These are phyloP conservation scores for Aspergillus campestris DNA, from an alignment of 495 filamentous ascomycete genomes.

Conservation along the genomic window DNA sequence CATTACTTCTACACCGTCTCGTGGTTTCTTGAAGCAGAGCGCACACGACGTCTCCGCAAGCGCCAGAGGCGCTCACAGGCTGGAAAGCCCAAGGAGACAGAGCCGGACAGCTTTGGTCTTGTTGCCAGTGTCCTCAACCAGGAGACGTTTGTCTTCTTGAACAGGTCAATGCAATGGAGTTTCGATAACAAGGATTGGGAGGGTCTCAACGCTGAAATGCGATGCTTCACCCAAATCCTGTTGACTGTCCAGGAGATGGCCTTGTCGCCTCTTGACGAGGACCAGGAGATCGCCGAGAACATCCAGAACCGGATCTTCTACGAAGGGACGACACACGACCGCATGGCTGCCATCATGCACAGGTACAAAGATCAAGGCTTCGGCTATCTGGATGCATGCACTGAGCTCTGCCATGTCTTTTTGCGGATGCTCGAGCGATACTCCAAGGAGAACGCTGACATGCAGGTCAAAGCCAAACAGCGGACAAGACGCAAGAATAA, in stretches of 20 bases:
- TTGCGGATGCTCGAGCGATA: conserved; percentile 87
- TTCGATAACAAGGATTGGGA: conserved; percentile 80
- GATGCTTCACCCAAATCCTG: conserved; percentile 71
- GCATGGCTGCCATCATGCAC: conserved; percentile 66
- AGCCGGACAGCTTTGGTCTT: conserved; percentile 72
- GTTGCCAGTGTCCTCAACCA: conserved; percentile 87
- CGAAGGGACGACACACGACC: conserved; percentile 88
- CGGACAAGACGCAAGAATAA: conserved; percentile 63
- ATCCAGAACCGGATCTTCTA: conserved; percentile 96
- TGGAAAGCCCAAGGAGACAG: conserved; percentile 38
- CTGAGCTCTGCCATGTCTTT: conserved; percentile 86
- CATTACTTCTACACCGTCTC: conserved; percentile 91
- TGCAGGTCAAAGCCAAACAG: conserved; percentile 79
- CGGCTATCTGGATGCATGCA: conserved; percentile 85
- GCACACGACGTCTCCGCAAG: conserved; percentile 55
- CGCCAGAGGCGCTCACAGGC: conserved; percentile 30
- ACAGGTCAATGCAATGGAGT: conserved; percentile 68
- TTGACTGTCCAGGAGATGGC: conserved; percentile 93
- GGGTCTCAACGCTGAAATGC: conserved; percentile 79
- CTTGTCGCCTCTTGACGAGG: conserved; percentile 74
- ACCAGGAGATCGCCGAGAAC: conserved; percentile 97
- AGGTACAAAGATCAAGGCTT: conserved; percentile 91
- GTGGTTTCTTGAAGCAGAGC: conserved; percentile 92
- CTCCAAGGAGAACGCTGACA: conserved; percentile 85
- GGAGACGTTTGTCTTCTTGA: conserved; percentile 82